These are phyloP conservation scores for Aspergillus taichungensis DNA, from an alignment of 495 filamentous ascomycete species.

Conservation along the genomic window DNA sequence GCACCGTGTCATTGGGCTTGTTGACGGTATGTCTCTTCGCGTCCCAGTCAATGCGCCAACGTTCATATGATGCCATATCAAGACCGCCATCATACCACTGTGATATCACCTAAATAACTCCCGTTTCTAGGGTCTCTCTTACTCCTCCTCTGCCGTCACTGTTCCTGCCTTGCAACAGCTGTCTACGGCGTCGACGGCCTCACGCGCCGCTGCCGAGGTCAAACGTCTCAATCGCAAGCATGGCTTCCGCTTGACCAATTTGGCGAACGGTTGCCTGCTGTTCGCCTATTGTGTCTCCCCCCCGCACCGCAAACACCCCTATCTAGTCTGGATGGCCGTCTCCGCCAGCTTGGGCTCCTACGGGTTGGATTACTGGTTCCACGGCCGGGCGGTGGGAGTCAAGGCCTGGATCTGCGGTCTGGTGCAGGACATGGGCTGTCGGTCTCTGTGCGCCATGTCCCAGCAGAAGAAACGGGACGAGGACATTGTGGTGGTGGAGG, in stretches of 20 bases:
- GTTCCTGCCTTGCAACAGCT: slow-evolving; percentile 71
- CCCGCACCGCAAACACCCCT: slow-evolving; percentile 63
- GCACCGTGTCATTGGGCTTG: slow-evolving; percentile 76
- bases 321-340: slow-evolving; percentile 68
- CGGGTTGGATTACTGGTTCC: slow-evolving; percentile 47
- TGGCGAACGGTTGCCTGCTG: slow-evolving; percentile 55
- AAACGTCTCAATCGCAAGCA: slow-evolving; percentile 50
- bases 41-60: neutral
- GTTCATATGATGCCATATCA: neutral
- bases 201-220: slow-evolving; percentile 55
- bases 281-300: slow-evolving; percentile 70
- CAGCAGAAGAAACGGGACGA: slow-evolving; percentile 54
- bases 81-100: neutral
- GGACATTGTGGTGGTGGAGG: slow-evolving; percentile 48
- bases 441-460: slow-evolving; percentile 9
- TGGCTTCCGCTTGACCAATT: slow-evolving; percentile 47
- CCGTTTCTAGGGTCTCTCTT: slow-evolving; percentile 63
- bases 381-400: slow-evolving; percentile 23
- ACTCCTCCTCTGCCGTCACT: slow-evolving; percentile 62
- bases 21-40: slow-evolving; percentile 57
- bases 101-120: neutral
- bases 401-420: slow-evolving; percentile 20
- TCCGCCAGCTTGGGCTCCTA: slow-evolving; percentile 46
- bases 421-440: slow-evolving; percentile 20
- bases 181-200: slow-evolving; percentile 58